These are phyloP conservation scores for Gracilariopsis chorda DNA, from an alignment of 23 red algal species.

Conservation along the genomic window DNA sequence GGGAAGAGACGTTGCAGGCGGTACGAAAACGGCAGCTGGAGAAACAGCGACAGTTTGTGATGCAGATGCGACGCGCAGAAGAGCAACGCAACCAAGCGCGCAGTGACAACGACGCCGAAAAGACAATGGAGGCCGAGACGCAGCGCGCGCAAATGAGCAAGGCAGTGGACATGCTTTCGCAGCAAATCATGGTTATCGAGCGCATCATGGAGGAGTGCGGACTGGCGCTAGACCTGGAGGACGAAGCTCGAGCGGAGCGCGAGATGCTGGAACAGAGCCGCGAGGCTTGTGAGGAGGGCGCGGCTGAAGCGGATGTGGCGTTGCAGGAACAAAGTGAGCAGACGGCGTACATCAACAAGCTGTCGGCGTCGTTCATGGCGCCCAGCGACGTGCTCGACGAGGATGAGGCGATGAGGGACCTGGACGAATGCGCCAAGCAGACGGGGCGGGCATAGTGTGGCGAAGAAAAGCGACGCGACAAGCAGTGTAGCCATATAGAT, in stretches of 20 bases:
- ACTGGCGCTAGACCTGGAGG: constrained; percentile 40
- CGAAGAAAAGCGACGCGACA: neutral
- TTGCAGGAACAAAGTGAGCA: constrained; percentile 12
- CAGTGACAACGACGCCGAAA: neutral
- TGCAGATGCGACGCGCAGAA: constrained; percentile 60
- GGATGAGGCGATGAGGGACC: constrained; percentile 51
- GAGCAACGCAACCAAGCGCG: constrained; percentile 3
- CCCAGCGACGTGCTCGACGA: constrained; percentile 53
- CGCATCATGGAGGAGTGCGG: constrained; percentile 63
- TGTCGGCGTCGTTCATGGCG: constrained; percentile 49
- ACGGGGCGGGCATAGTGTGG: neutral
- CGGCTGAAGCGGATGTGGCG: constrained; percentile 26
- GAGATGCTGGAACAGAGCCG: constrained; percentile 37
- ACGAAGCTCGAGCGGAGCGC: constrained; percentile 5
- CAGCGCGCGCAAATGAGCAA: neutral
- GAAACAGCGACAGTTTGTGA: constrained; percentile 37
- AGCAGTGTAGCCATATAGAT: neutral
- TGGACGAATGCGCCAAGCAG: constrained; percentile 59
- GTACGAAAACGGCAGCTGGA: constrained; percentile 45
- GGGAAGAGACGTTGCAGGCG: constrained; percentile 45
- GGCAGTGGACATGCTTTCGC: constrained; percentile 5
- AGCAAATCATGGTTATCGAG: constrained; percentile 46
- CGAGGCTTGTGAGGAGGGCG: constrained; percentile 14
- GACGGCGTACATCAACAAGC: constrained; percentile 44
- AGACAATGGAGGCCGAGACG: neutral